These are phyloP conservation scores for Neocucurbitaria cava DNA, from an alignment of 2,329 filamentous ascomycete species.

Conservation along the genomic window DNA sequence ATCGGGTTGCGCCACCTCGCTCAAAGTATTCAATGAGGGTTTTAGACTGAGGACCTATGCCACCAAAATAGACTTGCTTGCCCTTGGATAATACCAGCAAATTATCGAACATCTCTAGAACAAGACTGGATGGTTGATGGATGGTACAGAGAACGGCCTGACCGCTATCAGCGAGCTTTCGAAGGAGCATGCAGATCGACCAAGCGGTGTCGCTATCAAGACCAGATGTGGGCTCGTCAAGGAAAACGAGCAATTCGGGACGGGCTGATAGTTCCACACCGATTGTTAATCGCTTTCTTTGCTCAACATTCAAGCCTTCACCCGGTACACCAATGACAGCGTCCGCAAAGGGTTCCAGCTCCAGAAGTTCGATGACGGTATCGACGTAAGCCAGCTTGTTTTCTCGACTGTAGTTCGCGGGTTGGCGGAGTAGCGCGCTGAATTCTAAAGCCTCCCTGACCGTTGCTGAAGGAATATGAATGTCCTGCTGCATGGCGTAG, in stretches of 20 bases:
- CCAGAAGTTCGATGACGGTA: conserved; percentile 83
- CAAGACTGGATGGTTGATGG: conserved; percentile 88
- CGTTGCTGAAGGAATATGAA: conserved; percentile 64
- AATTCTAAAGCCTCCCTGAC: conserved; percentile 79
- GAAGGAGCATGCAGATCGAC: conserved; percentile 82
- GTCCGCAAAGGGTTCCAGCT: conserved; percentile 66
- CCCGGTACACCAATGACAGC: conserved; percentile 23
- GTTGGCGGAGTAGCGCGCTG: conserved; percentile 77
- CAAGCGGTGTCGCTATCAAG: conserved; percentile 83
- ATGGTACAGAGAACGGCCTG: conserved; percentile 87
- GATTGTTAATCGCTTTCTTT: conserved; percentile 68
- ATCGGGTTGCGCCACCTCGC: conserved; percentile 67
- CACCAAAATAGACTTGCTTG: conserved; percentile 78
- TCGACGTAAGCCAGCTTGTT: conserved; percentile 87
- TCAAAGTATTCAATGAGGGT: conserved; percentile 76
- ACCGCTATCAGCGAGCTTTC: conserved; percentile 83
- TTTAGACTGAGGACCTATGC: conserved; percentile 72
- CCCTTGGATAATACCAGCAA: conserved; percentile 78
- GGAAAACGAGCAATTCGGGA: conserved; percentile 25
- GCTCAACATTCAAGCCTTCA: conserved; percentile 52
- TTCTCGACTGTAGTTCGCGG: conserved; percentile 50
- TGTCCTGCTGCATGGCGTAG: conserved; percentile 62
- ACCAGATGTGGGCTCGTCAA: conserved; percentile 76
- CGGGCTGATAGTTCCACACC: conserved; percentile 53
- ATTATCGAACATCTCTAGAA: conserved; percentile 86